Base-by-base conservation (phyloP, 768 basidiomycete species). In the Xerocomellus chrysenteron region DNA sequence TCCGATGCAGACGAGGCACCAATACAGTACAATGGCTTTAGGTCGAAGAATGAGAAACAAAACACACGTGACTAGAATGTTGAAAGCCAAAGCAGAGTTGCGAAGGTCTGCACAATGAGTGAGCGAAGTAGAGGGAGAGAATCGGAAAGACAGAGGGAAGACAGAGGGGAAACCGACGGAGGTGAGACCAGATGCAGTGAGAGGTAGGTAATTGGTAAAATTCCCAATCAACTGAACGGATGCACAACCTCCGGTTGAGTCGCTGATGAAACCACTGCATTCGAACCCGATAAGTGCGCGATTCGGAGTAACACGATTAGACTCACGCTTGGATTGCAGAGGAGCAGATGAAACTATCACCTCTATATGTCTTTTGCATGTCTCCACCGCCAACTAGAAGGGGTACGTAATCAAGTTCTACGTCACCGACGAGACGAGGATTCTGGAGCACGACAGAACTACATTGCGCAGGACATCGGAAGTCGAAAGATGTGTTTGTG, bases 321-420 rank as follows among this genome's bases (percentile, higher is more conserved):
- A 80, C 82, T 71, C 68, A 92, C 86, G 85, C 83, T 75, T 94
- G 92, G 40, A 86, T 77, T 40, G 90, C 92, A 41, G 92, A 85
- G 41, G 90, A 84, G 68, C 93, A 94, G 37, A 94, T 82, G 68
- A 94, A 94, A 54, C 80, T 85, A 68, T 94, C 93, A 2, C 85
- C 90, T 65, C 93, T 80, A 65, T 94, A 94, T 5, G 91, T 93
- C 40, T 68, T 66, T 46, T 84, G 77, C 1, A 58, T 58, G 72
- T 92, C 91, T 3, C 92, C 90, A 17, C 93, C 93, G n/a, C 93
- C 92, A 2, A 94, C 87, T 46, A 94, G 78, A 24, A 94, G 76
- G 8, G 92, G 90, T 21, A 82, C 79, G 61, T 83, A 90, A 45
- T 81, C 82, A 36, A 86, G 77, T 58, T 86, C 76, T 53, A 82